phyloP scores from a whole-genome alignment of 805 yeast genomes.

The Kluyveromyces nonfermentans region DNA sequence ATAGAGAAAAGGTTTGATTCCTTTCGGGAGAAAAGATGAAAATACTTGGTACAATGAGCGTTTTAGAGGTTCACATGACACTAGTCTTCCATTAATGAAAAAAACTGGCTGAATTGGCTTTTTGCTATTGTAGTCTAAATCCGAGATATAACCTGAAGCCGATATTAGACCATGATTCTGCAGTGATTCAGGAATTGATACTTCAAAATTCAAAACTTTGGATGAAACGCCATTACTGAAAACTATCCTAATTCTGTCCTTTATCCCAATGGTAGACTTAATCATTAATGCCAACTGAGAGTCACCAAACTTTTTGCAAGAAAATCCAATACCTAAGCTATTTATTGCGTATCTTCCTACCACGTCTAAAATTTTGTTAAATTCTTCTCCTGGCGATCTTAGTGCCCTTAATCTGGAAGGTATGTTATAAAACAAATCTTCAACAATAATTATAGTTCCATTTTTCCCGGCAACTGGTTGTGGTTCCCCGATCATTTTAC shows the following conservation, averaged over 20 bases:
- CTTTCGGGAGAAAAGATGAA: conserved; percentile 65
- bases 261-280: conserved; percentile 37
- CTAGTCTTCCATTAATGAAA: conserved; percentile 79
- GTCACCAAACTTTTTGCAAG: conserved; percentile 75
- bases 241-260: conserved; percentile 64
- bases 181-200: conserved; percentile 14
- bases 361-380: conserved; percentile 66
- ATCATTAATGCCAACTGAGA: conserved; percentile 57
- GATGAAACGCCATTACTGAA: conserved; percentile 64
- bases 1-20: conserved; percentile 68
- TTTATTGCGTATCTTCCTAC: conserved; percentile 79
- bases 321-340: conserved; percentile 56
- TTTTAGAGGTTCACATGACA: conserved; percentile 69
- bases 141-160: conserved; percentile 56
- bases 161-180: conserved; percentile 41
- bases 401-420: conserved; percentile 69
- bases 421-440: conserved; percentile 81
- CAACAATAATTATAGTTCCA: conserved; percentile 81
- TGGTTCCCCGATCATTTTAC: conserved; percentile 48
- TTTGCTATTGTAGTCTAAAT: conserved; percentile 58
- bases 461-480: conserved; percentile 74
- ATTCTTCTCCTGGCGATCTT: conserved; percentile 63
- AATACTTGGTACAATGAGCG: conserved; percentile 58
- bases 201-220: conserved; percentile 44
- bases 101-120: conserved; percentile 60